A percentile compares a stretch with the other conserved stretches of the same genome.
Evolutionary conservation across 495 filamentous ascomycete genomes (phyloP).

Genomic region (Penicillium fimorum): DNA sequence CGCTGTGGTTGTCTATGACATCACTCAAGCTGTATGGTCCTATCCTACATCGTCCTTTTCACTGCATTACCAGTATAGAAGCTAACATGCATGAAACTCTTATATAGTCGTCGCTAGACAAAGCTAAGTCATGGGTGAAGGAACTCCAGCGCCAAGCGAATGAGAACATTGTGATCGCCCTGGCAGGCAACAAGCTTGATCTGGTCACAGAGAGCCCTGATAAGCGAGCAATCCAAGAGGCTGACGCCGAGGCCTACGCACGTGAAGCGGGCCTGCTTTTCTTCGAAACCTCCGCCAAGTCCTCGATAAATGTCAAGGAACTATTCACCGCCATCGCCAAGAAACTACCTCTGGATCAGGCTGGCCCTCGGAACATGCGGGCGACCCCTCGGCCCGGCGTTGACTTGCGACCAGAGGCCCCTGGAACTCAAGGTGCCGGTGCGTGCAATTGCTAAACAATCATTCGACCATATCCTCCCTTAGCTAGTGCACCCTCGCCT

Average conservation of each 20-base stretch:
- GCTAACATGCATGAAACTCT: constrained; percentile 4
- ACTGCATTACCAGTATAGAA: background rate
- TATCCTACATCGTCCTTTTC: background rate
- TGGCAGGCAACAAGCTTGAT: constrained; percentile 97
- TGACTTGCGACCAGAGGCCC: constrained; percentile 72
- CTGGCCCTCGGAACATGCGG: constrained; percentile 77
- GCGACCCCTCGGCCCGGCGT: constrained; percentile 76
- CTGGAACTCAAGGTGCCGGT: constrained; percentile 69
- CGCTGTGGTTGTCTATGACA: constrained; percentile 98
- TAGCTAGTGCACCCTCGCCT: background rate
- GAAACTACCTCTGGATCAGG: constrained; percentile 95
- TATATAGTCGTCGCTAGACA: constrained; percentile 84
- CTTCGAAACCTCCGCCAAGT: constrained; percentile 98
- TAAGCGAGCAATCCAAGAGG: constrained; percentile 84
- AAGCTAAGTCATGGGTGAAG: constrained; percentile 99
- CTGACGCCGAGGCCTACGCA: constrained; percentile 93
- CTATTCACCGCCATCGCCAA: constrained; percentile 97
- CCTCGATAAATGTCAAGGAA: constrained; percentile 90
- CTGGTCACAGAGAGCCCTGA: constrained; percentile 85
- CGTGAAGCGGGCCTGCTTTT: constrained; percentile 89
- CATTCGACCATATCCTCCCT: background rate
- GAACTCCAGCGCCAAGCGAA: constrained; percentile 98
- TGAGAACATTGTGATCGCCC: constrained; percentile 98
- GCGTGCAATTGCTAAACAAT: constrained; percentile 70
- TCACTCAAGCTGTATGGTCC: constrained; percentile 86